Percentiles rank a stretch among this genome's conserved stretches.
These are phyloP conservation scores for Aegilops umbellulata DNA, from an alignment of 176 grass and related monocot species.

Conservation along the genomic window DNA sequence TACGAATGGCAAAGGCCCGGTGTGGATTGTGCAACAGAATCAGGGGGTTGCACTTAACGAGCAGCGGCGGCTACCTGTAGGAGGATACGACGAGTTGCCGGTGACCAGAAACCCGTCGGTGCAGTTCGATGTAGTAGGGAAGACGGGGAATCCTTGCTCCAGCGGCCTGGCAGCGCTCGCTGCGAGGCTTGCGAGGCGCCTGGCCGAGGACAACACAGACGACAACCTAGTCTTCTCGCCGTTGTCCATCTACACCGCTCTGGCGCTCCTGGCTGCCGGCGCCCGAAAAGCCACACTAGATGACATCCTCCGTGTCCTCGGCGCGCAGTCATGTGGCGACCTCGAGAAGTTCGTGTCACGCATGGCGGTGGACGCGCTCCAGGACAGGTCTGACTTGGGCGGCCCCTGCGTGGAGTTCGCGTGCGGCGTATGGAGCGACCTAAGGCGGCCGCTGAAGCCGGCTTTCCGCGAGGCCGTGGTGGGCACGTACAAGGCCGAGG, in stretches of 20 bases:
- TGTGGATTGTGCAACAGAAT: neutral
- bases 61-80: neutral
- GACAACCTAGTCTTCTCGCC: too few species aligned
- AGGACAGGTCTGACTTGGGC: neutral
- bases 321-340: neutral
- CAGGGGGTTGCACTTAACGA: too few species aligned
- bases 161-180: too few species aligned
- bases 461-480: neutral
- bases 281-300: too few species aligned
- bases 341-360: neutral
- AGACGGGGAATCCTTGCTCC: too few species aligned
- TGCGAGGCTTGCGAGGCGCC: too few species aligned
- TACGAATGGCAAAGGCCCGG: neutral
- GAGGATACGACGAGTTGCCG: too few species aligned
- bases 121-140: too few species aligned
- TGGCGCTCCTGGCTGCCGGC: too few species aligned
- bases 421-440: constrained; percentile 28
- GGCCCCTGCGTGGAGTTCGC: constrained; percentile 3
- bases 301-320: neutral
- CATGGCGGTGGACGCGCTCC: neutral
- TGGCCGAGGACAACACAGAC: too few species aligned
- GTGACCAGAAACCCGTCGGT: too few species aligned
- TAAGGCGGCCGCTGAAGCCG: neutral
- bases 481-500: neutral
- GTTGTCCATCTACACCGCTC: too few species aligned